A percentile compares a stretch with the other conserved stretches of the same genome.
Evolutionary conservation across 106 monocot species (phyloP).

Genomic region (Dioscorea alata): DNA sequence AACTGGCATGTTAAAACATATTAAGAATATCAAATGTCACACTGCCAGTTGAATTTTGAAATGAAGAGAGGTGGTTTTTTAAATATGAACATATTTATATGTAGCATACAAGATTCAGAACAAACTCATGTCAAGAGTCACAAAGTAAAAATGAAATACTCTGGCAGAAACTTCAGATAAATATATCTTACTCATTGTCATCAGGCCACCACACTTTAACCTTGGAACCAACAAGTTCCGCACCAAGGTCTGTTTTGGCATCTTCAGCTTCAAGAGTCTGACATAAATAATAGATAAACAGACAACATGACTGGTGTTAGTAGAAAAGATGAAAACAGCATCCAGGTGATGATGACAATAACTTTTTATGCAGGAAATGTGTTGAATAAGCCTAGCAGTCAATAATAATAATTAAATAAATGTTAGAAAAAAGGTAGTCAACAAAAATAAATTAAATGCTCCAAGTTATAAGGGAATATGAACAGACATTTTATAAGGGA

Average conservation of each 20-base stretch:
- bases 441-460: too few species aligned
- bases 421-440: too few species aligned
- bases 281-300: neutral
- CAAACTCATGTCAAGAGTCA: too few species aligned
- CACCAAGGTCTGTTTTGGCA: neutral
- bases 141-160: neutral
- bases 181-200: conserved; percentile 6
- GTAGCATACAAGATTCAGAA: neutral
- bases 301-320: neutral
- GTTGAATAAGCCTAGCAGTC: too few species aligned
- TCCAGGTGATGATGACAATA: neutral
- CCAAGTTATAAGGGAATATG: too few species aligned
- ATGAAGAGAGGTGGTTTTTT: neutral
- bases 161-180: neutral
- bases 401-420: too few species aligned
- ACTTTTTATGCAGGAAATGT: neutral
- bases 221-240: conserved; percentile 10
- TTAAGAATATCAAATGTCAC: too few species aligned
- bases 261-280: conserved; percentile 2
- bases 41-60: neutral
- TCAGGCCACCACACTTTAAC: conserved; percentile 16
- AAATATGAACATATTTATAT: neutral
- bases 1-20: neutral
- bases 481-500: too few species aligned
- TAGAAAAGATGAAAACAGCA: neutral